Percentiles rank a stretch among this genome's conserved stretches.
phyloP scores from a whole-genome alignment of 2,329 filamentous ascomycete genomes.

The Colletotrichum abscissum region DNA sequence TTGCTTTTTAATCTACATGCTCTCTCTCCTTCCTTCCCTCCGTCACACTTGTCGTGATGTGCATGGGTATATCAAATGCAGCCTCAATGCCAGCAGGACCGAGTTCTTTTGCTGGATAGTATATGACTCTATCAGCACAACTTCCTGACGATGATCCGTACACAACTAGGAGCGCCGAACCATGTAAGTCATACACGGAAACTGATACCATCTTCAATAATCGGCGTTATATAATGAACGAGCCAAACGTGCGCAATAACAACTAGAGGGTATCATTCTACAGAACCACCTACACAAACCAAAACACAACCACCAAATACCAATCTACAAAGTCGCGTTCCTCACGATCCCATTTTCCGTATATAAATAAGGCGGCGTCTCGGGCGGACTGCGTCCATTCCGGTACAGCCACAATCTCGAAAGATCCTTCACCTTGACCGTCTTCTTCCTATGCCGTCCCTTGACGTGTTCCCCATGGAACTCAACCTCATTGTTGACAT shows the following conservation, averaged over 20 bases:
- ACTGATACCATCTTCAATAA: neutral
- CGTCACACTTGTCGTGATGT: no score
- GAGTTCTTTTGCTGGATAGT: no score
- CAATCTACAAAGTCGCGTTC: constrained; percentile 49
- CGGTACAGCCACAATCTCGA: constrained; percentile 73
- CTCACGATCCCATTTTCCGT: constrained; percentile 51
- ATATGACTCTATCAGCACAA: no score
- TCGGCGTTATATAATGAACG: neutral
- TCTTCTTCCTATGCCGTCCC: constrained; percentile 39
- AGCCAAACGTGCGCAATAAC: neutral
- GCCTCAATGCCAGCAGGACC: no score
- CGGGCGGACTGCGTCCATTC: constrained; percentile 66
- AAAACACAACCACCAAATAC: neutral
- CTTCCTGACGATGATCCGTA: fast-evolving
- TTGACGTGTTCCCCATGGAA: constrained; percentile 48
- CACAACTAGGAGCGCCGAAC: neutral
- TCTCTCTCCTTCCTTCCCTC: no score
- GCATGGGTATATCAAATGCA: no score
- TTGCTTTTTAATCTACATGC: no score
- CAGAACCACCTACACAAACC: neutral
- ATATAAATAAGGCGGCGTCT: constrained; percentile 49
- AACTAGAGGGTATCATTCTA: constrained; percentile 25
- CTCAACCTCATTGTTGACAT: constrained; percentile 51
- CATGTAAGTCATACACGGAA: neutral
- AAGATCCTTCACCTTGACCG: constrained; percentile 68